Base-by-base conservation (phyloP, 495 filamentous ascomycete genomes). In the Chaetomidium leptoderma region DNA sequence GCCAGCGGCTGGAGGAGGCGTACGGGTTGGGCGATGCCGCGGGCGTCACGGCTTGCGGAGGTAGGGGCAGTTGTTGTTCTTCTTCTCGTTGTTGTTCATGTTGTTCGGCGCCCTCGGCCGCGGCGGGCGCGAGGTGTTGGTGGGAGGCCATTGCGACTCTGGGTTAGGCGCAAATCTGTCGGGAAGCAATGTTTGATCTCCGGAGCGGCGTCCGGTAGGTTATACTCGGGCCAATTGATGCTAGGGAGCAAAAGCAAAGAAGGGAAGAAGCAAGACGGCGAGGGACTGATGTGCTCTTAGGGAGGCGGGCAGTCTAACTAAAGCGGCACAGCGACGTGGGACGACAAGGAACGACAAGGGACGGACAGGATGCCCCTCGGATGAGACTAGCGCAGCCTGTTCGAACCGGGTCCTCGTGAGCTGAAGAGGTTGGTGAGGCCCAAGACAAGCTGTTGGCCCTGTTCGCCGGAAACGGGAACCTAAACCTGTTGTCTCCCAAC, bases 1-100 rank as follows among this genome's bases (percentile, higher is more conserved):
- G 71, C 80, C 80, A 82, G 60, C 64, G 67, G 50, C 59, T 74
- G 17, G 66, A 44, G 2, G 77, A 80, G n/a, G 76, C 73, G 45
- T 82, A 71, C 10, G 75, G 76, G 58, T 80, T 80, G 26, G 58
- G 70, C 40, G 40, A 24, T 17, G 40, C 19, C 10, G 21, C 8
- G 19, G 23, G 4, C n/a, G 4, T 19, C n/a, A n/a, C n/a, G 30
- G 32, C 5, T 9, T 6, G 36, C 3, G 44, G 26, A 14, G 23
- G 27, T 24, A 6, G 19, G 21, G 7, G 40, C 9, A 10, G 40
- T 44, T 19, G 21, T 23, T 6, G 40, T 24, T 6, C 16, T n/a
- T 19, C 6, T 19, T n/a, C 1, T n/a, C n/a, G 35, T 37, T 37
- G 36, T 39, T n/a, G 35, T n/a, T n/a, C n/a, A n/a, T n/a, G n/a